phyloP scores from a whole-genome alignment of 2,329 filamentous ascomycete genomes.

The Nannizzia gypsea region DNA sequence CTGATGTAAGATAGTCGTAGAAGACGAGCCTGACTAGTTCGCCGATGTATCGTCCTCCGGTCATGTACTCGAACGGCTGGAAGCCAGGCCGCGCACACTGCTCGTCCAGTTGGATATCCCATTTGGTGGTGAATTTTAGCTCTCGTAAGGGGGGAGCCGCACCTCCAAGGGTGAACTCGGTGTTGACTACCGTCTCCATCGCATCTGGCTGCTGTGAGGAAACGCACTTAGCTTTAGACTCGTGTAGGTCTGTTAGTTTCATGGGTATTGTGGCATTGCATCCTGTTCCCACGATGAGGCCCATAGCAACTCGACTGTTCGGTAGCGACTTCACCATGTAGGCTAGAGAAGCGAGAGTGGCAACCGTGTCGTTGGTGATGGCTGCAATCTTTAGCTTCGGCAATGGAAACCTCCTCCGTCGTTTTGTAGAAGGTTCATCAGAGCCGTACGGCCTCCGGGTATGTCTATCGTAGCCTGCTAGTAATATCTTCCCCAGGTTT shows the following conservation, averaged over 20 bases:
- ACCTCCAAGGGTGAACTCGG: conserved; percentile 72
- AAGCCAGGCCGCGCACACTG: conserved; percentile 62
- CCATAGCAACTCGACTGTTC: conserved; percentile 60
- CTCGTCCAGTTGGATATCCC: conserved; percentile 57
- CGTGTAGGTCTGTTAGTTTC: conserved; percentile 49
- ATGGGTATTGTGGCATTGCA: conserved; percentile 71
- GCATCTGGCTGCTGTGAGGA: conserved; percentile 40
- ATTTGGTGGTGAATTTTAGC: conserved; percentile 50
- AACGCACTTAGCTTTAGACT: conserved; percentile 47
- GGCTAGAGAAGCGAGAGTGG: conserved; percentile 65
- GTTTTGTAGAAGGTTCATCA: conserved; percentile 34
- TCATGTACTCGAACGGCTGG: conserved; percentile 78
- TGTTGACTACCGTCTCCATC: conserved; percentile 64
- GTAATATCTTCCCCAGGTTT: conserved; percentile 43
- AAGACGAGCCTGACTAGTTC: conserved; percentile 63
- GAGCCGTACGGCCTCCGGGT: conserved; percentile 28
- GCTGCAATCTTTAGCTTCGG: conserved; percentile 60
- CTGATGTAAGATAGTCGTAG: conserved; percentile 48
- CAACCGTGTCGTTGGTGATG: conserved; percentile 71
- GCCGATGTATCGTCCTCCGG: conserved; percentile 63
- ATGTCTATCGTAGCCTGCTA: conserved; percentile 44
- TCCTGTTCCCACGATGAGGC: conserved; percentile 69
- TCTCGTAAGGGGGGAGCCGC: conserved; percentile 55
- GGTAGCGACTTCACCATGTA: conserved; percentile 53
- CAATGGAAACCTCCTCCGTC: conserved; percentile 38